A percentile compares a stretch with the other conserved stretches of the same genome.
These are phyloP conservation scores for Aspergillus neoniger DNA, from an alignment of 2,329 filamentous ascomycete species.

Conservation along the genomic window DNA sequence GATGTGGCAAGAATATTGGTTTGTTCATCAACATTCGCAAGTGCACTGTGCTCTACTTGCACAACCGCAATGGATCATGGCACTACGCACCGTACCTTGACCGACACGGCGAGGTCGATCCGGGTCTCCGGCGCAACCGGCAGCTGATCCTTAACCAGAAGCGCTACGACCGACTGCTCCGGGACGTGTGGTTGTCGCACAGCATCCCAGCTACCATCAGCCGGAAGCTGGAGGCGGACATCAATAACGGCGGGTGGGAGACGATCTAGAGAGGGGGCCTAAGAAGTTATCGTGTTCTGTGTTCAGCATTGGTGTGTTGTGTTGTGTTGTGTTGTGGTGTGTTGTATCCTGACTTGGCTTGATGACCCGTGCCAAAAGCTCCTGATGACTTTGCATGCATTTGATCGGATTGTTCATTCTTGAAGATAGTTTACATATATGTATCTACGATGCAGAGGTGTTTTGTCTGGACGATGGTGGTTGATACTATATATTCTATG, in stretches of 20 bases:
- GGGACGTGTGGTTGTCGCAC: conserved; percentile 83
- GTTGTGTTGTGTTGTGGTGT: neutral
- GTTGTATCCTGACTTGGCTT: neutral
- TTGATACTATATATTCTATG: no score
- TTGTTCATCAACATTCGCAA: conserved; percentile 96
- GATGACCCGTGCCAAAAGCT: neutral
- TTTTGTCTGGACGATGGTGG: neutral
- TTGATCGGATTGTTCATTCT: neutral
- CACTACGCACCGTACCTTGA: conserved; percentile 90
- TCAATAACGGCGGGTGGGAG: conserved; percentile 98
- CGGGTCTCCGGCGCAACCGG: conserved; percentile 81
- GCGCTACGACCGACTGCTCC: conserved; percentile 83
- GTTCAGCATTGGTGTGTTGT: neutral
- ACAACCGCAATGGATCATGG: conserved; percentile 79
- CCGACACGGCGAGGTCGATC: conserved; percentile 91
- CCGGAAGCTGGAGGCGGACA: conserved; percentile 86
- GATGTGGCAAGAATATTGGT: conserved; percentile 87
- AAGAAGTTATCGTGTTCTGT: no score
- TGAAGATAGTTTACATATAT: neutral
- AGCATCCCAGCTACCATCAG: conserved; percentile 86
- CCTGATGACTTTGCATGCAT: neutral
- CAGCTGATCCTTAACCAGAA: conserved; percentile 93
- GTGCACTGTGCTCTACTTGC: conserved; percentile 86
- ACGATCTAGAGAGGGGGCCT: conserved; percentile 47
- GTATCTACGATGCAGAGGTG: neutral